Conservation (phyloP, 768 basidiomycete genomes). For the Macrolepiota albuminosa region DNA sequence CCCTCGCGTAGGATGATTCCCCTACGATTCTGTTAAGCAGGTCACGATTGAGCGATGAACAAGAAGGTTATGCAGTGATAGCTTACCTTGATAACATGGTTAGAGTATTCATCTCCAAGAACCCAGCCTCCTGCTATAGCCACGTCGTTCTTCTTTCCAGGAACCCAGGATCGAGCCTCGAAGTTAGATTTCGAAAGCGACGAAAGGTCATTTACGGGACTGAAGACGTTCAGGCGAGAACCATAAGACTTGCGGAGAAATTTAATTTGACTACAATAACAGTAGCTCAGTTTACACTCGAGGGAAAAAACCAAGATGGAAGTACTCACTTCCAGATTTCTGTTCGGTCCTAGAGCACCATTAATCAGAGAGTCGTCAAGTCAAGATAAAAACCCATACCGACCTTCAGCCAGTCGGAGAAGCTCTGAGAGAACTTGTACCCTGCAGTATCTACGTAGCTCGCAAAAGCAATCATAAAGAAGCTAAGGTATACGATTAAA, state of each 20-base stretch:
- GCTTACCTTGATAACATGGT: constrained; percentile 81
- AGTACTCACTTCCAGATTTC: constrained; percentile 88
- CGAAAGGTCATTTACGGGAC: constrained; percentile 86
- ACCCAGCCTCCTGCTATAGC: constrained; percentile 79
- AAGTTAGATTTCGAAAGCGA: constrained; percentile 68
- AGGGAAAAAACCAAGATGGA: background rate
- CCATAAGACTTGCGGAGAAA: constrained; percentile 80
- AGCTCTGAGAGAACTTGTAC: constrained; percentile 57
- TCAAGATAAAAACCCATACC: constrained; percentile 7
- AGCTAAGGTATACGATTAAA: constrained; percentile 38
- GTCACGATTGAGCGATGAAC: background rate
- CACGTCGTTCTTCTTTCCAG: constrained; percentile 70
- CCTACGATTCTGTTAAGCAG: constrained; percentile 62
- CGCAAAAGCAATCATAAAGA: constrained; percentile 93
- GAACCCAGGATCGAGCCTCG: constrained; percentile 48
- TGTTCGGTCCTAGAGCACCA: constrained; percentile 51
- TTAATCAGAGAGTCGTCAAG: background rate
- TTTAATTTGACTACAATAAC: constrained; percentile 66
- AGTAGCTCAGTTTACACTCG: background rate
- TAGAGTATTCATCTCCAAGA: constrained; percentile 92
- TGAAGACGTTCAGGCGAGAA: constrained; percentile 83
- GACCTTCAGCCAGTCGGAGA: constrained; percentile 86
- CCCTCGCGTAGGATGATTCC: constrained; percentile 93
- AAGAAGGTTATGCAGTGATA: background rate
- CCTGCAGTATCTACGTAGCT: constrained; percentile 69